A percentile compares a stretch with the other conserved stretches of the same genome.
Evolutionary conservation across 2,329 filamentous ascomycete species (phyloP).

Genomic region (Helminthosporium solani): DNA sequence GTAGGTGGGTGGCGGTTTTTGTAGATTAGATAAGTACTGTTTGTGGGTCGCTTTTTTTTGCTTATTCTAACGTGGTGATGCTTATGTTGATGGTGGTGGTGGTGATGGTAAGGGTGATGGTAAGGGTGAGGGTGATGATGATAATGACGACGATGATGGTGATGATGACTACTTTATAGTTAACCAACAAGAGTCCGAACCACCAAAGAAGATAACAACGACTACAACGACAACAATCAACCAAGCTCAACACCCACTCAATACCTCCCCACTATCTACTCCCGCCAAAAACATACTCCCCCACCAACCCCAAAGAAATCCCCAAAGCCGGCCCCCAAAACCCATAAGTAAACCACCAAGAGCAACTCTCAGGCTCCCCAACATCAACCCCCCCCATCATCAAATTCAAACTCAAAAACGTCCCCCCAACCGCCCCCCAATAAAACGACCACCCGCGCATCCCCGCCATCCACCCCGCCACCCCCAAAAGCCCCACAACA

Average conservation of each 20-base stretch:
- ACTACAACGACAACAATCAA: background rate
- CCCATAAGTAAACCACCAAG: conserved; percentile 10
- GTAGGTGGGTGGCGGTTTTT: no score
- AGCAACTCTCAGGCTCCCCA: conserved; percentile 1
- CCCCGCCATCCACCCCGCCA: background rate
- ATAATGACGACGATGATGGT: no score
- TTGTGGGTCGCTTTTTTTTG: no score
- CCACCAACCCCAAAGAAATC: conserved; percentile 1
- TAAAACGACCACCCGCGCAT: background rate
- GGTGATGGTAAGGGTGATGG: no score
- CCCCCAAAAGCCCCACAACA: background rate
- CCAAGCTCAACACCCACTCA: background rate
- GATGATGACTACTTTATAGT: no score
- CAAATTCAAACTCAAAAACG: background rate
- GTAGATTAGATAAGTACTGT: no score
- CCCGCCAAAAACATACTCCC: background rate
- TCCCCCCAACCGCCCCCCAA: background rate
- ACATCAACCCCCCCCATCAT: conserved; percentile 4
- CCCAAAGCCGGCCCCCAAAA: conserved; percentile 5
- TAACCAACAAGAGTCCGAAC: no score
- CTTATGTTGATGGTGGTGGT: no score
- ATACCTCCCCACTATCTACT: background rate
- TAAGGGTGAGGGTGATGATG: no score
- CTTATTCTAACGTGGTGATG: no score
- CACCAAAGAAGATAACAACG: no score